Base-by-base conservation (phyloP, 306 rosid species). In the Prunus davidiana region DNA sequence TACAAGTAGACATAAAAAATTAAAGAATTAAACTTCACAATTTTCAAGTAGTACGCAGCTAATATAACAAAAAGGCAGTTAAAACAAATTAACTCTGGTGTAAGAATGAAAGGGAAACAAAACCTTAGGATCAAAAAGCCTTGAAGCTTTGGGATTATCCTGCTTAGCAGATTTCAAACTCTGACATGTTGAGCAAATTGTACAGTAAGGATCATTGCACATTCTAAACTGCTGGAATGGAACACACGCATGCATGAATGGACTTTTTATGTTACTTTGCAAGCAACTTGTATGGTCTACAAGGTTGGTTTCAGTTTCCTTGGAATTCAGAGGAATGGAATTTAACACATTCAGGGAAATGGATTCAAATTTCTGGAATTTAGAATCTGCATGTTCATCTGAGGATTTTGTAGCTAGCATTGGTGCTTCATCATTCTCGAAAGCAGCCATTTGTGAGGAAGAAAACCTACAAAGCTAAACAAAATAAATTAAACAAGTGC, bases 141-240 rank as follows among this genome's bases (percentile, higher is more conserved):
- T 70, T 51, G 74, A 70, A 51, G 62, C 45, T 49, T 8, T 15
- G 14, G 7, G 20, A 43, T 69, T 70, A 45, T 62, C 58, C 56
- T 47, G 27, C 25, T 73, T 66, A 73, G 68, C 27, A 60, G 43
- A 43, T 58, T 24, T 73, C 22, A 18, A 25, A 73, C 19, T 15
- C 10, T 45, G 69, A 61, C 10, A 10, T 46, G 77, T 50, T 60
- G 52, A 47, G 60, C 68, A 61, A 73, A 61, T 45, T 22, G 77
- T 73, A n/a, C 69, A 73, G 12, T 25, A 28, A 73, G 69, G 58
- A 45, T 45, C 67, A 12, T 5, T 24, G 77, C 77, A 73, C 30
- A 15, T 2, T 70, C 62, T 50, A 18, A 28, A 51, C 25, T 51
- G 46, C 74, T 69, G 74, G 74, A 51, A 70, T 30, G 74, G 62